phyloP scores from a whole-genome alignment of 768 basidiomycete species.

The Mycena venus region DNA sequence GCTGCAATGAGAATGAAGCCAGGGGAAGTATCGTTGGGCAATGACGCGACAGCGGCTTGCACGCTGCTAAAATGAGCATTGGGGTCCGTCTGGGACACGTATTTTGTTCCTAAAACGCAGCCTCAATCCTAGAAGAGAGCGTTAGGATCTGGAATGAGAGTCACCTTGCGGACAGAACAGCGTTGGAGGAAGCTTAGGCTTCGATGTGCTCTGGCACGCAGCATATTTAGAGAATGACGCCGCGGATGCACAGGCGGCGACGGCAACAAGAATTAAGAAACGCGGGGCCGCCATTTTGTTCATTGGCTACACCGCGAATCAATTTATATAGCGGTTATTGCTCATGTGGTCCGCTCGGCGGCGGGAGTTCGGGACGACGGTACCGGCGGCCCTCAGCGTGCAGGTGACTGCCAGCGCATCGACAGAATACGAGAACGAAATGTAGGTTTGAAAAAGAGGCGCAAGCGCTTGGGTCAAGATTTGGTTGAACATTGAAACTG shows the following conservation, averaged over 20 bases:
- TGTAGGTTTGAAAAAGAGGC: neutral
- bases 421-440: neutral
- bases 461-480: too few relatives aligned
- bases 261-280: neutral
- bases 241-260: neutral
- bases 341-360: conserved; percentile 22
- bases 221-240: conserved; percentile 23
- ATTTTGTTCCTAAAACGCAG: conserved; percentile 33
- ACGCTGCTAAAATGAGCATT: conserved; percentile 38
- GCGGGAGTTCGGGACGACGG: conserved; percentile 23
- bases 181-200: conserved; percentile 28
- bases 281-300: conserved; percentile 9
- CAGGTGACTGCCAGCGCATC: conserved; percentile 9
- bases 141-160: neutral
- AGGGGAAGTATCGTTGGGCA: conserved; percentile 24
- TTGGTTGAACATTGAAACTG: too few relatives aligned
- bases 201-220: conserved; percentile 28
- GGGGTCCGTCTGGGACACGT: conserved; percentile 47
- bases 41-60: conserved; percentile 41
- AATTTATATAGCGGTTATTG: conserved; percentile 11
- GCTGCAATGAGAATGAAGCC: conserved; percentile 44
- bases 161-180: conserved; percentile 31
- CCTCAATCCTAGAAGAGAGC: neutral
- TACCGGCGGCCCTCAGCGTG: neutral
- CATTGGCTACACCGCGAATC: neutral